Percentiles rank a stretch among this genome's conserved stretches.
Conservation (phyloP, 805 yeast species). For the Candida rishiriensis region DNA sequence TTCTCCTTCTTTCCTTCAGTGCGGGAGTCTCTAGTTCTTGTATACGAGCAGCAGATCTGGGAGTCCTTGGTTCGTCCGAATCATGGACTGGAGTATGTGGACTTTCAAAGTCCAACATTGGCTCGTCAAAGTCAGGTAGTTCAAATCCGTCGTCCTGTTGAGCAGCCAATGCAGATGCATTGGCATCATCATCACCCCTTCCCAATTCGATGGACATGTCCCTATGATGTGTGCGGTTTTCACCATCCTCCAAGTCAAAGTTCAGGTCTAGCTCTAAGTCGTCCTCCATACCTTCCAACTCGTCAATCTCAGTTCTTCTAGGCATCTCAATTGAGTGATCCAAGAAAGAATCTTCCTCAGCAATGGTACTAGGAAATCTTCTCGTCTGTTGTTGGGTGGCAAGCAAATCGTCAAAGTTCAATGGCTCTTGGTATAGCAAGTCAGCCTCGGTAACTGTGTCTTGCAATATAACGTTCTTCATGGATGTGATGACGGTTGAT, state of each 20-base stretch:
- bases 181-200: slow-evolving; percentile 34
- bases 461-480: slow-evolving; percentile 56
- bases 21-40: slow-evolving; percentile 2
- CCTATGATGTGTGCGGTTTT: background rate
- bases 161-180: slow-evolving; percentile 19
- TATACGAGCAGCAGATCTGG: slow-evolving; percentile 5
- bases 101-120: slow-evolving; percentile 13
- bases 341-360: slow-evolving; percentile 23
- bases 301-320: slow-evolving; percentile 38
- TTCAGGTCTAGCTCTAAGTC: slow-evolving; percentile 30
- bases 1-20: slow-evolving; percentile 10
- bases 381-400: slow-evolving; percentile 11
- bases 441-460: slow-evolving; percentile 81
- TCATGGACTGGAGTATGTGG: slow-evolving; percentile 6
- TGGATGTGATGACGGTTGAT: slow-evolving; percentile 55
- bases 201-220: slow-evolving; percentile 52
- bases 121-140: slow-evolving; percentile 34
- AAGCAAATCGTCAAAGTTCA: slow-evolving; percentile 35
- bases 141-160: slow-evolving; percentile 38
- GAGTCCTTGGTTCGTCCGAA: slow-evolving; percentile 13
- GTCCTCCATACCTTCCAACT: slow-evolving; percentile 27
- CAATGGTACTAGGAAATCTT: slow-evolving; percentile 6
- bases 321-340: slow-evolving; percentile 68
- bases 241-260: slow-evolving; percentile 29
- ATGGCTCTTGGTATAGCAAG: slow-evolving; percentile 62